Percentiles rank a stretch among this genome's conserved stretches.
phyloP scores from a whole-genome alignment of 106 monocot species.

The Dendrobium nobile region DNA sequence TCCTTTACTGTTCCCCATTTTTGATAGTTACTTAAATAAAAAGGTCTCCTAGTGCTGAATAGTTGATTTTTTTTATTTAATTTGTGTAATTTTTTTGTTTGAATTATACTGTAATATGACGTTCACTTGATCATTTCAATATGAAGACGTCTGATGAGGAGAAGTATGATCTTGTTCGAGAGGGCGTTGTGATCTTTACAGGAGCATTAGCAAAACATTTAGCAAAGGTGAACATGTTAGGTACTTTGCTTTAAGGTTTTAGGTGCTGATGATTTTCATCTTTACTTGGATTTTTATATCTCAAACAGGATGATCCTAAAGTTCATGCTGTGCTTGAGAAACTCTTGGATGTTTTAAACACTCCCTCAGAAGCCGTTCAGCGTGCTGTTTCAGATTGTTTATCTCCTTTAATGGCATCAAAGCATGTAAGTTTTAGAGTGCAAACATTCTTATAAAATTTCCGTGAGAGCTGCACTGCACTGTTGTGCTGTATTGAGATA shows the following conservation, averaged over 20 bases:
- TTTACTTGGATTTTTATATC: conserved; percentile 1
- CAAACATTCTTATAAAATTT: background rate
- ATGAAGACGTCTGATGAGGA: conserved; percentile 84
- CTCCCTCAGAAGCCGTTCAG: conserved; percentile 97
- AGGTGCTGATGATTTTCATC: background rate
- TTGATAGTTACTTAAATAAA: conserved; percentile 95
- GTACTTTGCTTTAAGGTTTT: conserved; percentile 3
- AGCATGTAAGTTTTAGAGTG: conserved; percentile 38
- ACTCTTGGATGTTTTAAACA: conserved; percentile 88
- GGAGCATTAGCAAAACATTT: conserved; percentile 94
- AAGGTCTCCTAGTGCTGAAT: conserved; percentile 41
- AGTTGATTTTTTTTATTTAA: background rate
- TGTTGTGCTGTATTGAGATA: background rate
- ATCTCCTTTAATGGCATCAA: conserved; percentile 83
- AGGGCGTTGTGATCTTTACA: conserved; percentile 96
- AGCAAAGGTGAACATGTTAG: conserved; percentile 41
- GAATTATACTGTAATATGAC: background rate
- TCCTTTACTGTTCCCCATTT: conserved; percentile 85
- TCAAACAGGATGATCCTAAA: conserved; percentile 90
- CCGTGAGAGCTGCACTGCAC: background rate
- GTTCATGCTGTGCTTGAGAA: conserved; percentile 89
- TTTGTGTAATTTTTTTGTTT: background rate
- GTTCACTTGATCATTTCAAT: background rate
- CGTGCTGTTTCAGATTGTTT: conserved; percentile 96
- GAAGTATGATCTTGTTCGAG: conserved; percentile 92